phyloP scores from a whole-genome alignment of 352 stramenopile genomes.

The Saprolegnia diclina region DNA sequence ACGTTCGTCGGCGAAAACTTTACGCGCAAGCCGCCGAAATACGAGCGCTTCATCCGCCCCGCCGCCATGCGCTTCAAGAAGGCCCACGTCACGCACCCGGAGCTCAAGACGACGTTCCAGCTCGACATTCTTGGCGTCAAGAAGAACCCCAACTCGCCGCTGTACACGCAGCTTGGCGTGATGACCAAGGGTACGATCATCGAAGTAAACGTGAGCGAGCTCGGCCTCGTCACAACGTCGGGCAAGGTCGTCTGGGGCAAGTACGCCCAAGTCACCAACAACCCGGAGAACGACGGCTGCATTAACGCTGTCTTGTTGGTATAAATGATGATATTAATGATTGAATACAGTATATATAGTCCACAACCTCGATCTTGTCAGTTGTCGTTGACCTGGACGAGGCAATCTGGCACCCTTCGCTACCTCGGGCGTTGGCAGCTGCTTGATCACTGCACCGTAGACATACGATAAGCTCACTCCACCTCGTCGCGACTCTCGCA shows the following conservation, averaged over 20 bases:
- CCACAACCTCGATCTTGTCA: background rate
- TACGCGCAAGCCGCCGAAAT: constrained; percentile 99
- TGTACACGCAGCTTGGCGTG: constrained; percentile 98
- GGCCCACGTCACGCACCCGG: constrained; percentile 99
- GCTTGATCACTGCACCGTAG: no score
- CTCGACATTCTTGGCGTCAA: constrained; percentile 99
- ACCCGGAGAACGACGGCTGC: constrained; percentile 99
- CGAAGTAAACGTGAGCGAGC: constrained; percentile 98
- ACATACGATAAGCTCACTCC: no score
- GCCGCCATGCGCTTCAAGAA: constrained; percentile 99
- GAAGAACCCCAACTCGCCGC: constrained; percentile 97
- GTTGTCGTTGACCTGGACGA: no score
- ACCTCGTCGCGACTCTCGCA: no score
- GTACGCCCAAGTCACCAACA: constrained; percentile 99
- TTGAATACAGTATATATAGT: constrained; percentile 20
- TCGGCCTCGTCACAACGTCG: constrained; percentile 98
- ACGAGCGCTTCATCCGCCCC: constrained; percentile 99
- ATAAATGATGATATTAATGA: constrained; percentile 48
- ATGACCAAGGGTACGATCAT: constrained; percentile 99
- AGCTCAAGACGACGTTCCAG: constrained; percentile 99
- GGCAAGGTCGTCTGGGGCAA: constrained; percentile 99
- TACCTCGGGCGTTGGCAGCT: no score
- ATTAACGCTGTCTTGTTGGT: constrained; percentile 99
- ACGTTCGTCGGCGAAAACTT: constrained; percentile 99
- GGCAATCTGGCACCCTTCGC: no score